phyloP scores from a whole-genome alignment of 495 filamentous ascomycete species.

The Penicillium cinerascens region DNA sequence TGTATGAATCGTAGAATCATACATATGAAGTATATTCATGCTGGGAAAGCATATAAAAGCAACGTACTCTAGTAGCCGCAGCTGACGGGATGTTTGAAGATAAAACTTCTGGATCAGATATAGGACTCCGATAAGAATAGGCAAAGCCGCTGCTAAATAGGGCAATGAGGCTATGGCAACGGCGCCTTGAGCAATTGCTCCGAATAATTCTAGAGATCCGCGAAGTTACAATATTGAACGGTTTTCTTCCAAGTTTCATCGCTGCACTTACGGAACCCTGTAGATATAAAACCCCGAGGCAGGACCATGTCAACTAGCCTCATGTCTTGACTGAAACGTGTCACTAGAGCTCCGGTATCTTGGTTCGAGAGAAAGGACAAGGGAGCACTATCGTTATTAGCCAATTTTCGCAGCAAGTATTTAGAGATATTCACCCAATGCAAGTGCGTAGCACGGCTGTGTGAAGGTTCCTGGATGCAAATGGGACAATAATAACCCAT shows the following conservation, averaged over 20 bases:
- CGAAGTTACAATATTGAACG: background rate
- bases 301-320: slow-evolving; percentile 38
- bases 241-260: no score
- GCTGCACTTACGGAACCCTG: slow-evolving; percentile 8
- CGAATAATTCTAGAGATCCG: slow-evolving; percentile 2
- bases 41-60: no score
- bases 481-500: slow-evolving; percentile 24
- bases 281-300: slow-evolving; percentile 20
- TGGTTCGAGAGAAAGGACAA: no score
- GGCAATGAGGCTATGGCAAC: slow-evolving; percentile 18
- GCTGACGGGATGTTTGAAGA: slow-evolving; percentile 75
- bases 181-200: slow-evolving; percentile 24
- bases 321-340: slow-evolving; percentile 48
- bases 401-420: no score
- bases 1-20: background rate
- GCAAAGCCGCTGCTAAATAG: slow-evolving; percentile 31
- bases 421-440: no score
- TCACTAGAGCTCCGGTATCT: slow-evolving; percentile 13
- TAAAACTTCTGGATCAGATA: slow-evolving; percentile 77
- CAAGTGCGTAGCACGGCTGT: background rate
- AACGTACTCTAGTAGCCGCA: slow-evolving; percentile 64
- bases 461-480: slow-evolving; percentile 18
- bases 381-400: no score
- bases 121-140: slow-evolving; percentile 26
- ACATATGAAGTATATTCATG: background rate